Evolutionary conservation across 148 eudicot species (phyloP), one percentile per base, ranked within the genome.

Genomic region (Silene conica): DNA sequence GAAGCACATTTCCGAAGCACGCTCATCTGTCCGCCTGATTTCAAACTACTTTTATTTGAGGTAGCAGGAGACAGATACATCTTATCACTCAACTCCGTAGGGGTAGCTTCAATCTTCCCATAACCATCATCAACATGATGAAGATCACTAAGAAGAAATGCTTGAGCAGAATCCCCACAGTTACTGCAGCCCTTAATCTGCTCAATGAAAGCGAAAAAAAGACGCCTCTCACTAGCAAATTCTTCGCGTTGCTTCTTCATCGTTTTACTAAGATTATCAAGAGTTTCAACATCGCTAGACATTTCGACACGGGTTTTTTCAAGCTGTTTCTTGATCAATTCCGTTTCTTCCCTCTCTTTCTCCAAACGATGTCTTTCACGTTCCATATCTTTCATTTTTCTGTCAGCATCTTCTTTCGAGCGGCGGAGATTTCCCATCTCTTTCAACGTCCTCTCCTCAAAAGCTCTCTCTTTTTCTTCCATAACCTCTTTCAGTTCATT

Each of bases 1-100:
- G 91, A 85, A 65, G 89, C 82, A 77, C 98, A 94, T 73, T 89
- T 91, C 60, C 70, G 78, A 54, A 94, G 77, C 86, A 85, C 81
- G 61, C 90, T 86, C 63, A 81, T 77, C 73, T 81, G 90, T 28
- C 90, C 89, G 6, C 80, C 85, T 58, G 84, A 73, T 38, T 79
- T 82, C 57, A 82, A 77, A 64, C 78, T 81, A 26, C 63, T 80
- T n/a, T 67, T 67, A 70, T 83, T 81, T 22, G 56, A 70, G 64
- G 76, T 83, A n/a, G 14, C 55, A 23, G 60, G 63, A 66, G 31
- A 60, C 10, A 77, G 72, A 57, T 85, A 77, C 45, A 34, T 78
- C 72, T 73, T 73, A n/a, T 58, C 63, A 43, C 56, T 72, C 18
- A 66, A 45, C 48, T 71, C 82, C 38, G 45, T 25, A 79, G 83